Percentiles rank a stretch among this genome's conserved stretches.
These are phyloP conservation scores for Didymella pinodella DNA, from an alignment of 2,329 filamentous ascomycete genomes.

Conservation along the genomic window DNA sequence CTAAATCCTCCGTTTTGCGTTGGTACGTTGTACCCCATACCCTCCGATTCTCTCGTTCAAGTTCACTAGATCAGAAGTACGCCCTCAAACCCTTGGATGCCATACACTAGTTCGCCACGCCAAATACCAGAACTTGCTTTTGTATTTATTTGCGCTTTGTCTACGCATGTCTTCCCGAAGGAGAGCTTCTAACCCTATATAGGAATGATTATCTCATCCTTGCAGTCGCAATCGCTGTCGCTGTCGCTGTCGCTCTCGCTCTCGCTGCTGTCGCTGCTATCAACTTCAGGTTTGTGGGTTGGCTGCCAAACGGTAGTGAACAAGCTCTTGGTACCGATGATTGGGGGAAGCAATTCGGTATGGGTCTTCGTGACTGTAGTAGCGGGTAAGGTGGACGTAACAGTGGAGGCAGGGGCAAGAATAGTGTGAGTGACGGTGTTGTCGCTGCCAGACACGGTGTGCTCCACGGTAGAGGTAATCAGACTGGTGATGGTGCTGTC, in stretches of 20 bases:
- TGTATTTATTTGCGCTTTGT: not conserved
- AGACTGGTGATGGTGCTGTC: not conserved
- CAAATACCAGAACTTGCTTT: not conserved
- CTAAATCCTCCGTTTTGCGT: not conserved
- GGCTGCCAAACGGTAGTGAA: not conserved
- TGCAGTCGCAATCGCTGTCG: too few relatives aligned
- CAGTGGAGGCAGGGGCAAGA: not conserved
- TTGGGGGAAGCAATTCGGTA: too few relatives aligned
- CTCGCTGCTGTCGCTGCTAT: too few relatives aligned
- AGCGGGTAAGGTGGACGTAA: not conserved
- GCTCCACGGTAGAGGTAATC: not conserved
- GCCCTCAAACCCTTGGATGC: not conserved
- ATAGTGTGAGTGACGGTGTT: not conserved
- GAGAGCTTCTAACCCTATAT: not conserved
- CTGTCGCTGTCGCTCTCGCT: too few relatives aligned
- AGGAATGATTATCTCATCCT: too few relatives aligned
- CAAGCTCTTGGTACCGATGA: too few relatives aligned
- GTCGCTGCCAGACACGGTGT: not conserved
- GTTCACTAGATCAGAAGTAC: not conserved
- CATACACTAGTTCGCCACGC: not conserved
- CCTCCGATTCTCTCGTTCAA: not conserved
- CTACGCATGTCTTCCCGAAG: too few relatives aligned
- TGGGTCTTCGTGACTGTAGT: not conserved
- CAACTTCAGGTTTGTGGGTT: too few relatives aligned
- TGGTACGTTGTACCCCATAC: not conserved